These are phyloP conservation scores for Clarireedia paspali DNA, from an alignment of 2,329 filamentous ascomycete genomes.

Conservation along the genomic window DNA sequence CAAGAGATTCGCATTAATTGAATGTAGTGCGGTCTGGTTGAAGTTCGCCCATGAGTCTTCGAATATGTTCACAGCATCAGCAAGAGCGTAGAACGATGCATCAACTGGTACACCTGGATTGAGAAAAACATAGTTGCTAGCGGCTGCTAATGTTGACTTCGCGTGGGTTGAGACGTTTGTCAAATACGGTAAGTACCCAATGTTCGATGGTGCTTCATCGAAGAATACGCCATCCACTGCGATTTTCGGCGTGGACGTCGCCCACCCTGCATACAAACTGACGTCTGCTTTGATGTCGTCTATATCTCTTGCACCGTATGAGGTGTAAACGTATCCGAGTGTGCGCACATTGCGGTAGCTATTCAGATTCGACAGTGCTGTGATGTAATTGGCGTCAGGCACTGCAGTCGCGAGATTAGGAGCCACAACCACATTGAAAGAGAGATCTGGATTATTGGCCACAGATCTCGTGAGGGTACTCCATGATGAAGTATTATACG, in stretches of 20 bases:
- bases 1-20: constrained; percentile 5
- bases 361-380: constrained; percentile 15
- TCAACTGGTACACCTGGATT: constrained; percentile 20
- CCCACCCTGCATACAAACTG: constrained; percentile 32
- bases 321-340: constrained; percentile 35
- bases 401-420: constrained; percentile 10
- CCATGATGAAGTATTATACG: constrained; percentile 19
- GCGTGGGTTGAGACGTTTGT: constrained; percentile 14
- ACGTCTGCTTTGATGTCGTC: constrained; percentile 31
- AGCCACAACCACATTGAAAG: constrained; percentile 19
- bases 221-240: constrained; percentile 5
- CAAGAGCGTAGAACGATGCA: constrained; percentile 15
- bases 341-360: constrained; percentile 27
- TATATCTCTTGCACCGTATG: constrained; percentile 28
- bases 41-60: constrained; percentile 13
- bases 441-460: constrained; percentile 15
- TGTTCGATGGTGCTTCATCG: constrained; percentile 7
- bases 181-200: constrained; percentile 16
- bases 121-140: constrained; percentile 13
- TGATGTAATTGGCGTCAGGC: constrained; percentile 19
- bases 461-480: constrained; percentile 14
- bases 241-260: constrained; percentile 6
- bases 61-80: constrained; percentile 19
- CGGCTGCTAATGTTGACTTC: constrained; percentile 13
- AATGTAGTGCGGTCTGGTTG: constrained; percentile 10